Evolutionary conservation across 176 grass and related monocot species (phyloP).

Genomic region (bread wheat (Triticum aestivum)): IWGSC_CS_RefSeq_v2.1 NC_057794.1:466600845-466601344

Average conservation of each 20-base stretch:
- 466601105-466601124: background rate
- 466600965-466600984: slow-evolving; percentile 31
- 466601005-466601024: background rate
- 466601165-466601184: background rate
- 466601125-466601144: background rate
- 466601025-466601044: background rate
- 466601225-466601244: background rate
- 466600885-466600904: slow-evolving; percentile 7
- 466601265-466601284: background rate
- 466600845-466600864: slow-evolving; percentile 15
- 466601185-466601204: background rate
- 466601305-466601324: background rate
- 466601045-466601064: background rate
- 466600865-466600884: background rate
- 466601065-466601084: background rate
- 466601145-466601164: background rate
- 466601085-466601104: background rate
- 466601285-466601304: background rate
- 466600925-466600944: slow-evolving; percentile 30
- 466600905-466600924: background rate
- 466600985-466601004: slow-evolving; percentile 28
- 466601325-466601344: too few relatives aligned
- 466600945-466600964: slow-evolving; percentile 10
- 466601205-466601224: background rate
- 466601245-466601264: background rate